Conservation (phyloP, 2,329 filamentous ascomycete species). For the Scortechinia acanthostroma region DNA sequence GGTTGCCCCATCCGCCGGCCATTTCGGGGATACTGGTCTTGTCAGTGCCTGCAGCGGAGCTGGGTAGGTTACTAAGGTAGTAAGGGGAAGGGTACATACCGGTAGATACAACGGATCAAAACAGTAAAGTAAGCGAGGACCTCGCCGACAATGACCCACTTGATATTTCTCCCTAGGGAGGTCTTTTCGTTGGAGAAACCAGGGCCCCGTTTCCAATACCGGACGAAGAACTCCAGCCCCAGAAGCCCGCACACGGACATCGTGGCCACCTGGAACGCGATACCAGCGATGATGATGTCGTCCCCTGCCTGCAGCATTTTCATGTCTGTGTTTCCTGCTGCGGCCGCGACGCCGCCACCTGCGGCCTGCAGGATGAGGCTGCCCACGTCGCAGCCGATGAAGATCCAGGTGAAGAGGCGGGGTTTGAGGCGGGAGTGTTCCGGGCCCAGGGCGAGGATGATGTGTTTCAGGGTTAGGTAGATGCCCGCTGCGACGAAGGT, state of each 20-base stretch:
- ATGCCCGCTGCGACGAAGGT: slow-evolving; percentile 55
- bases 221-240: slow-evolving; percentile 33
- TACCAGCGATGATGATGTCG: slow-evolving; percentile 42
- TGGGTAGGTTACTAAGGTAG: background rate
- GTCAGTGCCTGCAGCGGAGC: background rate
- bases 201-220: slow-evolving; percentile 28
- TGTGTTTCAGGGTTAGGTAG: slow-evolving; percentile 58
- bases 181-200: slow-evolving; percentile 11
- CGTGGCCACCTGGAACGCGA: slow-evolving; percentile 43
- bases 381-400: slow-evolving; percentile 50
- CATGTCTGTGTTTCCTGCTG: slow-evolving; percentile 26
- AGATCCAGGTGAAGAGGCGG: slow-evolving; percentile 44
- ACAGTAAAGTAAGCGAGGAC: slow-evolving; percentile 33
- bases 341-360: slow-evolving; percentile 46
- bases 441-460: slow-evolving; percentile 38
- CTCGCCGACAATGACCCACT: slow-evolving; percentile 34
- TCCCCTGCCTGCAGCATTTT: slow-evolving; percentile 35
- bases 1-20: slow-evolving; percentile 56
- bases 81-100: slow-evolving; percentile 30
- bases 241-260: slow-evolving; percentile 34
- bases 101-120: slow-evolving; percentile 44
- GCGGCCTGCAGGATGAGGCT: slow-evolving; percentile 51
- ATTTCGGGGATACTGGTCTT: slow-evolving; percentile 48
- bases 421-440: slow-evolving; percentile 40
- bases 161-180: slow-evolving; percentile 22